Evolutionary conservation across 2,329 filamentous ascomycete genomes (phyloP), one percentile per base, ranked within the genome.

Genomic region (Davidsoniella virescens): DNA sequence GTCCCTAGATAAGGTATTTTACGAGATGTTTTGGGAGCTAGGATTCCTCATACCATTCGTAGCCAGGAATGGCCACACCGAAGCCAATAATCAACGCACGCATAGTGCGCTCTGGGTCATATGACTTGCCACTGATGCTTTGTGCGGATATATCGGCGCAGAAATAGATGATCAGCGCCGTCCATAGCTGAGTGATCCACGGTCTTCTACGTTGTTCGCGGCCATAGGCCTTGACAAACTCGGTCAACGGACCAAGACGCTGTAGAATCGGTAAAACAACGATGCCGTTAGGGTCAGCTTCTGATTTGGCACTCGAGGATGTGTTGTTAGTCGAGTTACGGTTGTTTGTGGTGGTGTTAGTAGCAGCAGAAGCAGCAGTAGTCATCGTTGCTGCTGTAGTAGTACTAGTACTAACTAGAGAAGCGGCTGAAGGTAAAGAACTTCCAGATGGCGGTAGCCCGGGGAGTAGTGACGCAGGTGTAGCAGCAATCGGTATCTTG

Each of bases 81-180:
- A 53, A 14, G 3, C 87, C 87, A 51, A 94, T 90, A 2, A 78
- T 61, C 59, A 94, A 64, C 52, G 85, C 81, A 48, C 87, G 72
- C 50, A 75, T 61, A 0, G 86, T 90, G 42, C 87, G 72, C 51
- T 68, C 65, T 3, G 78, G 73, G 60, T 87, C 80, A 60, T 92
- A 88, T 3, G 70, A 68, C 56, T 71, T 69, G 18, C 69, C 70
- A 52, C 67, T 65, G 55, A 93, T 77, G 52, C 72, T 70, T 66
- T 94, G 87, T 43, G 87, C 86, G 42, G 78, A 80, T 50, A 92
- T 56, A 63, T 94, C 87, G 7, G 83, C 85, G 46, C 77, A 73
- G 38, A 88, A 71, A 61, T 87, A 94, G 53, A 94, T 86, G 38
- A 85, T 70, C 43, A 94, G 64, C 40, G 83, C 79, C 57, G 77